A percentile compares a stretch with the other conserved stretches of the same genome.
These are phyloP conservation scores for Phytophthora ramorum DNA, from an alignment of 352 stramenopile genomes.

Conservation along the genomic window DNA sequence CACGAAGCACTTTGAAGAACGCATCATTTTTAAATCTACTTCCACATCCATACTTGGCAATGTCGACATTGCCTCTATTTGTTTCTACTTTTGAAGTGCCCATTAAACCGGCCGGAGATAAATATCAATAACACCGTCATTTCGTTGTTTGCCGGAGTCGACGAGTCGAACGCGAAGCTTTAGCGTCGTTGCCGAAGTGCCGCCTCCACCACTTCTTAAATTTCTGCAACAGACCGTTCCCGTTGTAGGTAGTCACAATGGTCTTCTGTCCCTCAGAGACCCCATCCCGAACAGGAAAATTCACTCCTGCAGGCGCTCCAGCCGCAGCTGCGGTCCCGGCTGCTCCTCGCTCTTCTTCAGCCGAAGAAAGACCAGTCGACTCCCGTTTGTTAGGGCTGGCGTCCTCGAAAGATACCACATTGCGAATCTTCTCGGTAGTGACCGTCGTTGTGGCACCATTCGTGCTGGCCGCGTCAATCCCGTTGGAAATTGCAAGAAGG, in stretches of 20 bases:
- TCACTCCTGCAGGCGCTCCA: background rate
- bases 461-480: background rate
- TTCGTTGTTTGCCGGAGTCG: background rate
- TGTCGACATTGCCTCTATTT: background rate
- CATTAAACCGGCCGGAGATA: background rate
- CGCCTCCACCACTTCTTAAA: background rate
- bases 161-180: background rate
- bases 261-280: background rate
- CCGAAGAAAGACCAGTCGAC: background rate
- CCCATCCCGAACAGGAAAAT: background rate
- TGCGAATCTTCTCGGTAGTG: background rate
- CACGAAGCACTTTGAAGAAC: background rate
- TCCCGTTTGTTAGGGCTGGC: background rate
- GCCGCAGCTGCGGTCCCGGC: too few species aligned
- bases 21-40: background rate
- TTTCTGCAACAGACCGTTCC: background rate
- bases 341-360: conserved; percentile 2
- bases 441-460: background rate
- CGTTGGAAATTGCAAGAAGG: conserved; percentile 1
- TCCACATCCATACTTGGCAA: background rate
- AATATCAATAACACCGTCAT: background rate
- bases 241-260: background rate
- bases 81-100: too few species aligned
- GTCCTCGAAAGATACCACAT: background rate
- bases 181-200: background rate